Evolutionary conservation across 2,329 filamentous ascomycete genomes (phyloP), one percentile per base, ranked within the genome.

Genomic region (Nemania abortiva): DNA sequence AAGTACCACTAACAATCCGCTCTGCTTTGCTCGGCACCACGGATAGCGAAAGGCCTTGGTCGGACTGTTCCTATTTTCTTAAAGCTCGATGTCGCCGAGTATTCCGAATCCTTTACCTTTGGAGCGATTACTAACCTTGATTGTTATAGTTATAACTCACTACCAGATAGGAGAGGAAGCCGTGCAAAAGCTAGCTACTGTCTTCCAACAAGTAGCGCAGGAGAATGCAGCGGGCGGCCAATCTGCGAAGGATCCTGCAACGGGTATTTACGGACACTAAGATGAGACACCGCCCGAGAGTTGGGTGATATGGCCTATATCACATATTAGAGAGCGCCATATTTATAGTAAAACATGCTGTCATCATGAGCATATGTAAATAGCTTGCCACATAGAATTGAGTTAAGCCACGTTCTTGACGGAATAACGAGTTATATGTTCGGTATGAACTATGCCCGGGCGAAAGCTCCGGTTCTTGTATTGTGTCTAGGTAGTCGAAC

Each of bases 101-200:
- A 45, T 13, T 20, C 54, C 18, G 6, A 20, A 15, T 56, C 1
- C 22, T n/a, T 55, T 18, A 15, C 10, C 18, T 54, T 56, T 22
- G 4, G 6, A 53, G 27, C 20, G 0, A 34, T 57, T 27, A 34
- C 64, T 63, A 31, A 66, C 18, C 1, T 18, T 55, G 10, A 6
- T 13, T 60, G 2, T 29, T 31, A 53, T n/a, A 72, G 70, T 81
- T 37, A 82, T 78, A 75, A 80, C 73, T 57, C 79, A 73, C 24
- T 76, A 77, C 58, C 78, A 91, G 81, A 87, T 91, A 65, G 86
- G 86, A 13, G 85, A 89, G 45, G 87, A 88, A 74, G 88, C 87
- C 1, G 82, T 91, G 55, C 72, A 77, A 47, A 81, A 82, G 59
- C 74, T 88, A 20, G 82, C 82, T 24, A 76, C 79, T 37, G 79